Evolutionary conservation across 208 protist genomes (phyloP).

Genomic region (Kentomonas sorsogonicus): DNA sequence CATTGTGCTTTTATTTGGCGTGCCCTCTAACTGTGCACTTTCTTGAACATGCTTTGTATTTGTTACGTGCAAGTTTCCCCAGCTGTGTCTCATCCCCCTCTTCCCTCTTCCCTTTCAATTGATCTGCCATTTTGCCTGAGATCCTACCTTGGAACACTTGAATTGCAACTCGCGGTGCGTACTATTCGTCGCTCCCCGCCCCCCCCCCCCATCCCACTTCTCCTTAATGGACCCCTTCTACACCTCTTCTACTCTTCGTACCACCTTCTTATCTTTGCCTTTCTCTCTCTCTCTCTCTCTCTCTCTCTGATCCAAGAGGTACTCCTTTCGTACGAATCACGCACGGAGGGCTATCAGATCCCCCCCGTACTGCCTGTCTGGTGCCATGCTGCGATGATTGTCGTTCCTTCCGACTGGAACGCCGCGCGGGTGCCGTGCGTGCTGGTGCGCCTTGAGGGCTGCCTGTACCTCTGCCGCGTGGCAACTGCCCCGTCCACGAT

Average conservation of each 20-base stretch:
- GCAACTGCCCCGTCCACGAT: constrained; percentile 15
- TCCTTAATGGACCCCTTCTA: too few relatives aligned
- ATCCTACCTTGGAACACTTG: too few relatives aligned
- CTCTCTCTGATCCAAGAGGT: constrained; percentile 6
- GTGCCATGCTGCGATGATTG: constrained; percentile 28
- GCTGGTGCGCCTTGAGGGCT: constrained; percentile 25
- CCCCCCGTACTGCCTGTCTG: neutral
- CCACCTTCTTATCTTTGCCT: neutral
- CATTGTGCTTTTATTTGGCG: constrained; percentile 2
- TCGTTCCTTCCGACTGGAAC: constrained; percentile 38
- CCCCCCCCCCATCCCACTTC: too few relatives aligned
- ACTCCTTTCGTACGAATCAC: constrained; percentile 4
- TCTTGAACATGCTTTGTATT: too few relatives aligned
- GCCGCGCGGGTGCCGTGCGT: constrained; percentile 38
- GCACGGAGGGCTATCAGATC: neutral
- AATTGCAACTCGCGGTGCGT: too few relatives aligned
- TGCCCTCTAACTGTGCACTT: too few relatives aligned
- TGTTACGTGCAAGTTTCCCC: too few relatives aligned
- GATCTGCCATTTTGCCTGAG: too few relatives aligned
- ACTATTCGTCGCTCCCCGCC: too few relatives aligned
- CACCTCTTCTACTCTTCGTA: constrained; percentile 4
- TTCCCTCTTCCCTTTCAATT: too few relatives aligned
- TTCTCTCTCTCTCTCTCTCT: constrained; percentile 1
- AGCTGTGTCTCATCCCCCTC: too few relatives aligned
- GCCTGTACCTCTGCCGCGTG: constrained; percentile 25